Base-by-base conservation (phyloP, 2,329 filamentous ascomycete species). In the Lachnellula hyalina region DNA sequence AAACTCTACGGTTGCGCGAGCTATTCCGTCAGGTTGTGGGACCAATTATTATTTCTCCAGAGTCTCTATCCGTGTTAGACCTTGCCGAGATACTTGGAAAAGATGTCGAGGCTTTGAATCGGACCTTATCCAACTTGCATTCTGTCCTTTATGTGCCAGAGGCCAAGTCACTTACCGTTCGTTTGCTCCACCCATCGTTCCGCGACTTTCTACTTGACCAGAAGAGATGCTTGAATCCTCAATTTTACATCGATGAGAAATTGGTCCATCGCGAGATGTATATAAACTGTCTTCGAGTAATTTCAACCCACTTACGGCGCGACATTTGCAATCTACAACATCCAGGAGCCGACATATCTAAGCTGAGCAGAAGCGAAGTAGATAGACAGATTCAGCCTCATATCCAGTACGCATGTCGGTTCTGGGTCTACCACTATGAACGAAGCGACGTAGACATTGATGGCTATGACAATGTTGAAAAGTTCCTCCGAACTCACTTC, bases 401-500 rank as follows among this genome's bases (percentile, higher is more conserved):
- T 12, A 28, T 74, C 9, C 62, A 67, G 65, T 64, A 64, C 40
- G 52, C 61, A 5, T 63, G 59, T 47, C 52, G n/a, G 4, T 61
- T 58, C 41, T 63, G 59, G 59, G 42, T 58, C 5, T 41, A 61
- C 5, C 59, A 64, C 44, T 19, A 59, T 5, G 17, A 54, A 56
- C 52, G 63, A 32, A 67, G 67, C 58, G 58, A 55, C 47, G 34
- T 53, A 50, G 58, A 58, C 40, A 63, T 71, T 48, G 56, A 49
- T 57, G 63, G 71, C 58, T 55, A 57, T 19, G 62, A 66, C 46
- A 21, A 60, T 28, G 64, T 70, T 5, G 57, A 73, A 49, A 1
- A 49, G 0, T 77, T 77, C 56, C 60, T 77, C 4, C 55, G 63
- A 12, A 9, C 56, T 14, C 69, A 75, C 58, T 65, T 76, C 49